These are phyloP conservation scores for Fusarium camptoceras DNA, from an alignment of 2,329 filamentous ascomycete species.

Conservation along the genomic window DNA sequence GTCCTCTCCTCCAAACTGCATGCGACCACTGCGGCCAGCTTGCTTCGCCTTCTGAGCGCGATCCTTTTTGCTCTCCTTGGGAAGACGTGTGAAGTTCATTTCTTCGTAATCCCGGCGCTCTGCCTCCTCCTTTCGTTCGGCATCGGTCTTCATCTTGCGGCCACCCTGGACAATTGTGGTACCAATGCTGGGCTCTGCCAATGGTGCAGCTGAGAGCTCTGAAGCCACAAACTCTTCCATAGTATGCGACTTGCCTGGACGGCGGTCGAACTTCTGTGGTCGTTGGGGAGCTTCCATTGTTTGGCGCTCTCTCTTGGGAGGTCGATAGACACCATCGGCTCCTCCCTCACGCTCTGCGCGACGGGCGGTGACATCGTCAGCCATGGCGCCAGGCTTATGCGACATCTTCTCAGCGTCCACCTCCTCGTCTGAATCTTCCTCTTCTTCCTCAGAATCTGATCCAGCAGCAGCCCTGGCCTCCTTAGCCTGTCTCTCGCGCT, in stretches of 20 bases:
- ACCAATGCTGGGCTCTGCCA: slow-evolving; percentile 90
- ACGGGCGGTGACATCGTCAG: slow-evolving; percentile 50
- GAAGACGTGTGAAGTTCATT: slow-evolving; percentile 87
- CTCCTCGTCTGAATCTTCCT: slow-evolving; percentile 54
- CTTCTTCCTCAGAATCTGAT: slow-evolving; percentile 47
- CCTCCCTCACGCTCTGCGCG: slow-evolving; percentile 48
- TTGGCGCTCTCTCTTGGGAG: slow-evolving; percentile 88
- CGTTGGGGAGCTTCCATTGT: slow-evolving; percentile 80
- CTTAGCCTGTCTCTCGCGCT: slow-evolving; percentile 58
- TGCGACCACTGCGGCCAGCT: slow-evolving; percentile 62
- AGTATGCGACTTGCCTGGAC: slow-evolving; percentile 79
- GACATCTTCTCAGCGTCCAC: slow-evolving; percentile 48
- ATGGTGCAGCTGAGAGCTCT: slow-evolving; percentile 84
- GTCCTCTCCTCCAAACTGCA: slow-evolving; percentile 90
- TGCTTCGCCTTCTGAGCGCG: slow-evolving; percentile 70
- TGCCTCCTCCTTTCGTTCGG: slow-evolving; percentile 80
- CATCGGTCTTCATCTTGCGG: slow-evolving; percentile 79
- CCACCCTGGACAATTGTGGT: slow-evolving; percentile 86
- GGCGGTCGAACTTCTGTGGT: slow-evolving; percentile 68
- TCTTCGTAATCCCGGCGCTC: slow-evolving; percentile 92
- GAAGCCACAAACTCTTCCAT: slow-evolving; percentile 92
- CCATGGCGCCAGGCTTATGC: slow-evolving; percentile 45
- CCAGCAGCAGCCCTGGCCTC: slow-evolving; percentile 45
- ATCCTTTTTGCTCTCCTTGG: slow-evolving; percentile 90
- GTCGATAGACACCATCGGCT: slow-evolving; percentile 82